Percentiles rank a stretch among this genome's conserved stretches.
phyloP scores from a whole-genome alignment of 805 yeast species.

The Suhomyces vadensis region DNA sequence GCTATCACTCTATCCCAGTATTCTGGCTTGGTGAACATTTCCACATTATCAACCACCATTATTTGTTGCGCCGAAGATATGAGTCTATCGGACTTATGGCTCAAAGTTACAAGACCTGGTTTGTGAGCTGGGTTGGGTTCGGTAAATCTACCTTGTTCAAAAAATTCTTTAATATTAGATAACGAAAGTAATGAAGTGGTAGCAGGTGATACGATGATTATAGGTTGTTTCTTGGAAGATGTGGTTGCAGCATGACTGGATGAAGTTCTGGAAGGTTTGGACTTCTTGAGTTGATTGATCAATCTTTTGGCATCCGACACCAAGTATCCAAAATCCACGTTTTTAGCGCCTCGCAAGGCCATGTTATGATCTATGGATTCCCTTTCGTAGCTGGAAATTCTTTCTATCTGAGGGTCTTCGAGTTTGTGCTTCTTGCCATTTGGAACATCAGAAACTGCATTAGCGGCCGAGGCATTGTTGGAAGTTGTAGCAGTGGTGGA shows the following conservation, averaged over 20 bases:
- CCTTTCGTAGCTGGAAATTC: conserved; percentile 49
- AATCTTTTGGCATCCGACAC: conserved; percentile 65
- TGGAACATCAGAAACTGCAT: conserved; percentile 3
- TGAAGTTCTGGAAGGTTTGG: conserved; percentile 62
- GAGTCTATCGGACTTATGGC: conserved; percentile 56
- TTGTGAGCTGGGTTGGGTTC: conserved; percentile 47
- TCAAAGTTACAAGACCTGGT: conserved; percentile 49
- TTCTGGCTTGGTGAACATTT: conserved; percentile 82
- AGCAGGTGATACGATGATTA: conserved; percentile 46
- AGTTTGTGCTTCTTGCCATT: conserved; percentile 14
- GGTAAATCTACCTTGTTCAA: conserved; percentile 70
- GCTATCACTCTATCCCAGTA: conserved; percentile 98
- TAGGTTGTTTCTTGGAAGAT: conserved; percentile 40
- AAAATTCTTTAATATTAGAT: conserved; percentile 42
- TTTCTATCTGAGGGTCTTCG: conserved; percentile 51
- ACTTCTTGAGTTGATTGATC: conserved; percentile 49
- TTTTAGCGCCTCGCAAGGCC: conserved; percentile 64
- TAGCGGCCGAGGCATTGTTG: conserved; percentile 1
- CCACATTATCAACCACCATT: conserved; percentile 85
- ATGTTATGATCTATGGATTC: conserved; percentile 59
- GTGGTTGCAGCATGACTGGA: conserved; percentile 51
- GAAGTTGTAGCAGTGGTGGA: conserved; percentile 4
- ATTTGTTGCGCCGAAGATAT: conserved; percentile 56
- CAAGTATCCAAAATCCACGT: conserved; percentile 65
- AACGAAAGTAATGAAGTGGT: conserved; percentile 44